Evolutionary conservation across 1,284 basidiomycete genomes (phyloP).

Genomic region (Fistulinella staudtii): DNA sequence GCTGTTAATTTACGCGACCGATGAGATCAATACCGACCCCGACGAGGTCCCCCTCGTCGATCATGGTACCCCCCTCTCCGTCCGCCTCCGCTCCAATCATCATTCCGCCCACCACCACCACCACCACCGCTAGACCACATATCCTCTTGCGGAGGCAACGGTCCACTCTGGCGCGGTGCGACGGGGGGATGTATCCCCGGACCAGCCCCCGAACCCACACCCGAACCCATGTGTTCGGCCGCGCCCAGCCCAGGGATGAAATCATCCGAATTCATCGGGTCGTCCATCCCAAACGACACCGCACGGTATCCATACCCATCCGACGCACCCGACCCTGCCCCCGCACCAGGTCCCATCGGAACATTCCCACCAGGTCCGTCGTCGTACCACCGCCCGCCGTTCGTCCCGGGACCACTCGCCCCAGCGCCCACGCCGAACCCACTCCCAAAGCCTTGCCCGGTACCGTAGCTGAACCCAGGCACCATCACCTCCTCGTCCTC

Average conservation of each 20-base stretch:
- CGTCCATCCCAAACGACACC: constrained; percentile 17
- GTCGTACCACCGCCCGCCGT: constrained; percentile 11
- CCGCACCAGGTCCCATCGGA: constrained; percentile 17
- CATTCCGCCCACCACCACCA: constrained; percentile 14
- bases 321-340: background rate
- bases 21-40: constrained; percentile 23
- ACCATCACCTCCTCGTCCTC: constrained; percentile 72
- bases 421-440: constrained; percentile 8
- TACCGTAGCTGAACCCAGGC: constrained; percentile 51
- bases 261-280: constrained; percentile 38
- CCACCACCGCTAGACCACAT: constrained; percentile 32
- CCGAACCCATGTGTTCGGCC: constrained; percentile 14
- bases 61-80: constrained; percentile 24
- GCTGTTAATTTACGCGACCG: no score
- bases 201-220: background rate
- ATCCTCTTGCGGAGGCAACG: constrained; percentile 40
- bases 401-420: constrained; percentile 35
- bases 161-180: constrained; percentile 33
- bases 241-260: constrained; percentile 48
- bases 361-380: constrained; percentile 10
- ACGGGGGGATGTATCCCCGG: constrained; percentile 11
- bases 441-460: constrained; percentile 16
- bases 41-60: constrained; percentile 26
- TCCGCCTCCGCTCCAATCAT: constrained; percentile 29
- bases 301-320: constrained; percentile 17